Conservation (phyloP, 331 rosid genomes). For the Ulmus americana region DNA sequence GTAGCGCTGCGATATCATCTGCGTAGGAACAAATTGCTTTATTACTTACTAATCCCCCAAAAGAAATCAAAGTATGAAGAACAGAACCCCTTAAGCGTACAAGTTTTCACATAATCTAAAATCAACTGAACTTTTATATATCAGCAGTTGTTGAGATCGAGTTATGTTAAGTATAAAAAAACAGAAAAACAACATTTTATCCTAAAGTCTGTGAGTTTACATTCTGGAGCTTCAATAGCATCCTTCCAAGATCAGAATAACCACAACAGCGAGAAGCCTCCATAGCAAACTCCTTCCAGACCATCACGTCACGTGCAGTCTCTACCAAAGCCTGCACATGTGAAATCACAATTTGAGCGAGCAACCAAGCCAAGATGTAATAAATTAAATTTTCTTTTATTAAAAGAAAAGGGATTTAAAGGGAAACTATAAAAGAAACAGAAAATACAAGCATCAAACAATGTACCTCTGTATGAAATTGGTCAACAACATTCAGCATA, state of each 20-base stretch:
- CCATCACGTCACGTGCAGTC: conserved; percentile 61
- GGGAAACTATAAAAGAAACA: conserved; percentile 3
- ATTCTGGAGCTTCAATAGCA: conserved; percentile 81
- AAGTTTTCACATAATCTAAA: neutral
- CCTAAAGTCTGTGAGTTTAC: conserved; percentile 55
- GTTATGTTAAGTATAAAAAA: conserved; percentile 1
- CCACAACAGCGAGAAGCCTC: conserved; percentile 76
- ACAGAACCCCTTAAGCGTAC: neutral
- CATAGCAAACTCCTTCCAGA: conserved; percentile 89
- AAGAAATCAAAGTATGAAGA: neutral
- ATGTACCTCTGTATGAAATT: conserved; percentile 76
- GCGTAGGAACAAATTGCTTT: conserved; percentile 20
- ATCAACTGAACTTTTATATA: neutral
- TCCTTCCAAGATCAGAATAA: conserved; percentile 84
- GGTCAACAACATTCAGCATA: conserved; percentile 80
- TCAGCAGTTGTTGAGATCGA: neutral
- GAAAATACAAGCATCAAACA: conserved; percentile 7
- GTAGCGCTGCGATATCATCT: conserved; percentile 67
- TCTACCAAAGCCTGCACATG: conserved; percentile 63
- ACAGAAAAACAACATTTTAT: conserved; percentile 9
- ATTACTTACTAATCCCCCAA: neutral
- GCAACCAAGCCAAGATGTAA: conserved; percentile 11
- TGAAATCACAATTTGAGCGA: too few relatives aligned
- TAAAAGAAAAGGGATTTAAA: neutral
- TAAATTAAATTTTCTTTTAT: neutral